Evolutionary conservation across 441 rosid species (phyloP).

Genomic region (Euphorbia schlechtendalii): DNA sequence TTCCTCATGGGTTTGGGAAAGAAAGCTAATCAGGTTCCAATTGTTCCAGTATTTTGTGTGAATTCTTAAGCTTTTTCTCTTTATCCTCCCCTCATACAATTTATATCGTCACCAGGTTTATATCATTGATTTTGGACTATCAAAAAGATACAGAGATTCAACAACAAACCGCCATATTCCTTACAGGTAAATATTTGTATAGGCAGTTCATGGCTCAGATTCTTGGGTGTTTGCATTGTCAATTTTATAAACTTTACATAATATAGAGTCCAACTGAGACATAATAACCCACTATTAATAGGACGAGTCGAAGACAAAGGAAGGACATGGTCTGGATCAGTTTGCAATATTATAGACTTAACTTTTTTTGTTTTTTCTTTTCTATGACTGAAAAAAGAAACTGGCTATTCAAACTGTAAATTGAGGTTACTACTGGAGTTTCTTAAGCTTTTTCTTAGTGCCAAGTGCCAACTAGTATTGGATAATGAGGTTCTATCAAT

Average conservation of each 20-base stretch:
- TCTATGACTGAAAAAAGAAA: background rate
- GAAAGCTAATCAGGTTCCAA: constrained; percentile 80
- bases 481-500: background rate
- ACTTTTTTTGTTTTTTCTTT: background rate
- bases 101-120: constrained; percentile 32
- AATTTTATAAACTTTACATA: background rate
- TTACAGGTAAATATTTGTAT: constrained; percentile 30
- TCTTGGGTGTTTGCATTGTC: background rate
- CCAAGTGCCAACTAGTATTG: background rate
- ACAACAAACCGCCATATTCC: constrained; percentile 49
- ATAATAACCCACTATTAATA: background rate
- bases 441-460: background rate
- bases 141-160: constrained; percentile 46
- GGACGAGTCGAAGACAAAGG: background rate
- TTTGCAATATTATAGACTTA: background rate
- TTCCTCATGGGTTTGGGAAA: constrained; percentile 88
- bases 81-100: background rate
- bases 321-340: background rate
- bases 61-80: background rate
- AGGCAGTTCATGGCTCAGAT: background rate
- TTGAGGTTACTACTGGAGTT: background rate
- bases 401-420: background rate
- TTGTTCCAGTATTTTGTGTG: constrained; percentile 9
- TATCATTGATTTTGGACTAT: constrained; percentile 53
- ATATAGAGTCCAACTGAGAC: background rate